Evolutionary conservation across 495 filamentous ascomycete species (phyloP).

Genomic region (Gamarada debralockiae): DNA sequence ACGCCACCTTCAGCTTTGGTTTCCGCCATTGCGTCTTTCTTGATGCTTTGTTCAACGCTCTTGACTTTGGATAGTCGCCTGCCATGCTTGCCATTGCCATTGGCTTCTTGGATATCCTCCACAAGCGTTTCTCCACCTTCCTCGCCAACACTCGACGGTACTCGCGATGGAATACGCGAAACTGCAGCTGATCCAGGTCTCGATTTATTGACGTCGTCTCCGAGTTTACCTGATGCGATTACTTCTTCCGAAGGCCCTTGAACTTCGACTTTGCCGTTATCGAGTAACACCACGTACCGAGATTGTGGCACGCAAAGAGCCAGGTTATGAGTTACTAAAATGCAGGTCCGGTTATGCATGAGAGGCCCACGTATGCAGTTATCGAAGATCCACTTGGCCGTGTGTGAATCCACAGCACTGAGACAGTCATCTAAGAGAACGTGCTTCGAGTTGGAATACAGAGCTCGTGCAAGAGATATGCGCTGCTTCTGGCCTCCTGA

Average conservation of each 20-base stretch:
- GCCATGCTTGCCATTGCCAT: constrained; percentile 33
- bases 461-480: constrained; percentile 88
- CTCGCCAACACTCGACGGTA: constrained; percentile 62
- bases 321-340: constrained; percentile 95
- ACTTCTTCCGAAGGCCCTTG: constrained; percentile 77
- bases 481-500: constrained; percentile 98
- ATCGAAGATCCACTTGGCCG: constrained; percentile 96
- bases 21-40: constrained; percentile 57
- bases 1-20: constrained; percentile 79
- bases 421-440: constrained; percentile 92
- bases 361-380: constrained; percentile 86
- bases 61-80: constrained; percentile 41
- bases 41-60: constrained; percentile 38
- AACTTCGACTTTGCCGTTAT: constrained; percentile 75
- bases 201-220: constrained; percentile 71
- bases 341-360: constrained; percentile 86
- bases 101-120: constrained; percentile 36
- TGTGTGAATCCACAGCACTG: constrained; percentile 98
- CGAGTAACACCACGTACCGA: constrained; percentile 75
- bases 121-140: constrained; percentile 44
- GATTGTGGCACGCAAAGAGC: constrained; percentile 76
- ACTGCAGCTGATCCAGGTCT: constrained; percentile 27
- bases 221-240: constrained; percentile 77
- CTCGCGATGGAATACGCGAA: constrained; percentile 69
- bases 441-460: constrained; percentile 90